phyloP scores from a whole-genome alignment of 2,329 filamentous ascomycete species.

The Fusarium concolor region DNA sequence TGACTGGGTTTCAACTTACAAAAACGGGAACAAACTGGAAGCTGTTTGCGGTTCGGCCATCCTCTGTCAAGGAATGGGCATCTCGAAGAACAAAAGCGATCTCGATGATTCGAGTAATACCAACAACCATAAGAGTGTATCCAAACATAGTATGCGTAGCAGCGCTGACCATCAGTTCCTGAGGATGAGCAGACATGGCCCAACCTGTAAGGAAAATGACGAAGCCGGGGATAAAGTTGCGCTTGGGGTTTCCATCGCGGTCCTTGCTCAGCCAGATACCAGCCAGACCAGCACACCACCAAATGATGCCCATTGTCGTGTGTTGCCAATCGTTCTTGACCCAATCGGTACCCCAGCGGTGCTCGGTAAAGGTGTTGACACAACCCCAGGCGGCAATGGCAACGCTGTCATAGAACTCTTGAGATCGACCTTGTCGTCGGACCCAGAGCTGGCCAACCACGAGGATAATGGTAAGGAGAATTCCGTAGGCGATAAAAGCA shows the following conservation, averaged over 20 bases:
- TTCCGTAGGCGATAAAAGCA: slow-evolving; percentile 94
- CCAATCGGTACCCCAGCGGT: slow-evolving; percentile 91
- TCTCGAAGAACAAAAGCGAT: slow-evolving; percentile 89
- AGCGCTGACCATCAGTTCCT: slow-evolving; percentile 83
- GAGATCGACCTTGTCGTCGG: slow-evolving; percentile 82
- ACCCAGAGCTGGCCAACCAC: slow-evolving; percentile 92
- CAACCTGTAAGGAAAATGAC: slow-evolving; percentile 94
- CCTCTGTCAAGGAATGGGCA: slow-evolving; percentile 70
- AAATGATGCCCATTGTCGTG: slow-evolving; percentile 99
- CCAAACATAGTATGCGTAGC: slow-evolving; percentile 92
- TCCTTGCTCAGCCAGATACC: slow-evolving; percentile 92
- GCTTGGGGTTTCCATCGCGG: slow-evolving; percentile 84
- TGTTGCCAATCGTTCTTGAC: slow-evolving; percentile 95
- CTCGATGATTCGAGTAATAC: slow-evolving; percentile 86
- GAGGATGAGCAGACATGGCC: slow-evolving; percentile 93
- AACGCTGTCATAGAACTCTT: slow-evolving; percentile 95
- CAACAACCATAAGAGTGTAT: slow-evolving; percentile 93
- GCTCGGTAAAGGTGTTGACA: slow-evolving; percentile 98
- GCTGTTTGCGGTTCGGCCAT: slow-evolving; percentile 75
- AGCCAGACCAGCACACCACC: slow-evolving; percentile 94
- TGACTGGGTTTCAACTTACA: slow-evolving; percentile 59
- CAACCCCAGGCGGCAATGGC: slow-evolving; percentile 96
- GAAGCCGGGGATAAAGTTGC: slow-evolving; percentile 92
- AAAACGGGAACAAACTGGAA: slow-evolving; percentile 67
- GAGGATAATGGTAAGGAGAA: slow-evolving; percentile 85